Conservation (phyloP, 441 rosid species). For the Macaranga tanarius region DNA sequence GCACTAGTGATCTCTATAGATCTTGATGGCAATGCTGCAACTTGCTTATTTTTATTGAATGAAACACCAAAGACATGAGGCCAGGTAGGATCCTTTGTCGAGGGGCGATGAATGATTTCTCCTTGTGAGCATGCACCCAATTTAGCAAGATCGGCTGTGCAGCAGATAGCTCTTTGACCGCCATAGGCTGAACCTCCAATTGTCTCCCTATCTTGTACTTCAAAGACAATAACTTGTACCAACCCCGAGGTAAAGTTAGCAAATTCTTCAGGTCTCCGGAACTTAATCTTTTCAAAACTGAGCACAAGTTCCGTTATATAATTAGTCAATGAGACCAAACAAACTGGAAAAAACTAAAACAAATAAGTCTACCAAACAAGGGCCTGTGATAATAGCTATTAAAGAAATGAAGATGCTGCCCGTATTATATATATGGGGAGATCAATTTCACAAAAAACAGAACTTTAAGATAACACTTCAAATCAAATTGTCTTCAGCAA, state of each 20-base stretch:
- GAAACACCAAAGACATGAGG: slow-evolving; percentile 71
- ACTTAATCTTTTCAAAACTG: slow-evolving; percentile 84
- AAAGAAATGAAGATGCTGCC: slow-evolving; percentile 2
- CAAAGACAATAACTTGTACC: slow-evolving; percentile 75
- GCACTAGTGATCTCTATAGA: slow-evolving; percentile 68
- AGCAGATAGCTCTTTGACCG: slow-evolving; percentile 94
- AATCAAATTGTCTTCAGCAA: background rate
- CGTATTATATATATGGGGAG: background rate
- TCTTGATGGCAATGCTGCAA: slow-evolving; percentile 50
- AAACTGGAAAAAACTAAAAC: background rate
- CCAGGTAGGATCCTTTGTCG: slow-evolving; percentile 62
- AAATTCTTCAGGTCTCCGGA: slow-evolving; percentile 51
- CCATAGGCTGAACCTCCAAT: slow-evolving; percentile 98
- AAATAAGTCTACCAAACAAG: background rate
- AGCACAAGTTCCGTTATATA: slow-evolving; percentile 18
- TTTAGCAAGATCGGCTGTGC: slow-evolving; percentile 88
- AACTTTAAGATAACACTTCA: background rate
- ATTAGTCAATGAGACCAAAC: slow-evolving; percentile 12
- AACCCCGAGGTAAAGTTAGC: slow-evolving; percentile 52
- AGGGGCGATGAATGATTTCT: slow-evolving; percentile 76
- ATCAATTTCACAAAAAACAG: slow-evolving; percentile 10
- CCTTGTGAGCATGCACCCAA: slow-evolving; percentile 79
- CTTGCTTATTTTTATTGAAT: slow-evolving; percentile 42
- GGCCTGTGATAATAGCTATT: background rate
- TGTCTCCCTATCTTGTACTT: slow-evolving; percentile 82